These are phyloP conservation scores for Afroboletus lepidellus DNA, from an alignment of 1,284 basidiomycete genomes.

Conservation along the genomic window DNA sequence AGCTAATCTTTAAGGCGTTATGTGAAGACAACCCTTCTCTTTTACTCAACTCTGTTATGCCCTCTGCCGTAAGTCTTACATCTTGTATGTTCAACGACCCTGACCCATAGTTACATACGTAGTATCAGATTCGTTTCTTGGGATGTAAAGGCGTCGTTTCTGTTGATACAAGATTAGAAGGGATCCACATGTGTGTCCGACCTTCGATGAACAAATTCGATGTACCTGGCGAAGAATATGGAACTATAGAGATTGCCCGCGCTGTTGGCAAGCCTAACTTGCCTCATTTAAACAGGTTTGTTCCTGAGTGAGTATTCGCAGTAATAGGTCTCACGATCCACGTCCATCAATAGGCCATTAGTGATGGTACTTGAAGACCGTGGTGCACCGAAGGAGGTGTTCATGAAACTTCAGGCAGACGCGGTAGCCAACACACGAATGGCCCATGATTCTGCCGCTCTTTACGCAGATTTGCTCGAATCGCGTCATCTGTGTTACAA, in stretches of 20 bases:
- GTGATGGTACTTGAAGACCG: slow-evolving; percentile 71
- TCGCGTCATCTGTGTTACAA: slow-evolving; percentile 47
- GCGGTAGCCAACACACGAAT: slow-evolving; percentile 53
- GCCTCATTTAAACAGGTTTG: slow-evolving; percentile 63
- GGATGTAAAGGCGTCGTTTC: slow-evolving; percentile 76
- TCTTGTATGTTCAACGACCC: not conserved
- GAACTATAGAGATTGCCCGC: slow-evolving; percentile 68
- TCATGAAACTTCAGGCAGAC: slow-evolving; percentile 53
- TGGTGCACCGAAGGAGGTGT: slow-evolving; percentile 51
- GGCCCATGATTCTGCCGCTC: slow-evolving; percentile 50
- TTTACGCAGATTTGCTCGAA: slow-evolving; percentile 46
- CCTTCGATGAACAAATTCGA: slow-evolving; percentile 76
- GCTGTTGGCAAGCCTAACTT: slow-evolving; percentile 56
- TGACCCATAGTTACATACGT: slow-evolving; percentile 3
- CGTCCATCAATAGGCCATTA: slow-evolving; percentile 44
- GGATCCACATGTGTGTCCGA: slow-evolving; percentile 61
- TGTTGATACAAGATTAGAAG: slow-evolving; percentile 52
- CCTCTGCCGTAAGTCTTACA: slow-evolving; percentile 53
- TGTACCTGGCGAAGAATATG: slow-evolving; percentile 43
- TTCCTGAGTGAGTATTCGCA: not conserved
- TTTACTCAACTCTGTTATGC: slow-evolving; percentile 37
- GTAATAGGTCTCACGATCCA: not conserved
- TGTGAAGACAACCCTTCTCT: slow-evolving; percentile 42
- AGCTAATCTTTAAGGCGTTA: slow-evolving; percentile 56
- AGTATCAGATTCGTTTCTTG: slow-evolving; percentile 76